Conservation (phyloP, 1,284 basidiomycete genomes). For the Leccinum olivaceoglutinosum region DNA sequence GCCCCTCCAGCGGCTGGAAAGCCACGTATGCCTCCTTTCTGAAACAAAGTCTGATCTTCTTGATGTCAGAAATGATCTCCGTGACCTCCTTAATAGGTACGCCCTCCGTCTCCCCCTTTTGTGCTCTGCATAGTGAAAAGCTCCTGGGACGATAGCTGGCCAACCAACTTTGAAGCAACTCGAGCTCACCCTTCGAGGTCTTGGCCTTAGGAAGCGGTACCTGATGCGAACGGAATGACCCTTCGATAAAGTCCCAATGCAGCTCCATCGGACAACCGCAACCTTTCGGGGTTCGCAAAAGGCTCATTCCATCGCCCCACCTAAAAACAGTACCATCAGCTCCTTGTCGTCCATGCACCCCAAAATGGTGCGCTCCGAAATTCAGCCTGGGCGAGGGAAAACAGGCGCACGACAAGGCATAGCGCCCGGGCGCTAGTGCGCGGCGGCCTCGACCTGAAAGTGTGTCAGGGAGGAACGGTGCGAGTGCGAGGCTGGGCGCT, state of each 20-base stretch:
- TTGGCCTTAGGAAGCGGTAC: conserved; percentile 77
- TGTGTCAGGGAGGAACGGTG: no score
- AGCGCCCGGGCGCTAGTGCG: no score
- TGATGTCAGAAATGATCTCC: conserved; percentile 48
- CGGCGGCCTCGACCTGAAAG: no score
- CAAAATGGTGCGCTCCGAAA: conserved; percentile 83
- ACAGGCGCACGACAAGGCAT: no score
- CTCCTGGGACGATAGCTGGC: conserved; percentile 55
- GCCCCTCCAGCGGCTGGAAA: conserved; percentile 55
- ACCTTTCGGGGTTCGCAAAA: conserved; percentile 82
- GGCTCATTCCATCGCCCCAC: conserved; percentile 80
- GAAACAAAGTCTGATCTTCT: conserved; percentile 58
- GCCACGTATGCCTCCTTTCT: conserved; percentile 62
- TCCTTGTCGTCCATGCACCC: conserved; percentile 90
- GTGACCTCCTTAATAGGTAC: conserved; percentile 47
- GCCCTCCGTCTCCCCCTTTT: conserved; percentile 31
- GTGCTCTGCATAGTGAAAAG: conserved; percentile 44
- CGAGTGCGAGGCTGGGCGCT: no score
- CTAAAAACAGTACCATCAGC: conserved; percentile 68
- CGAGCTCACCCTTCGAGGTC: conserved; percentile 57
- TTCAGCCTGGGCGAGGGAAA: conserved; percentile 28
- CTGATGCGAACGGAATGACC: conserved; percentile 72
- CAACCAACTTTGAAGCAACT: conserved; percentile 65
- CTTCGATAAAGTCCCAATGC: conserved; percentile 69
- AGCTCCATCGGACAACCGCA: conserved; percentile 64